A percentile compares a stretch with the other conserved stretches of the same genome.
phyloP scores from a whole-genome alignment of 2,329 filamentous ascomycete genomes.

The Epichloe scottii region DNA sequence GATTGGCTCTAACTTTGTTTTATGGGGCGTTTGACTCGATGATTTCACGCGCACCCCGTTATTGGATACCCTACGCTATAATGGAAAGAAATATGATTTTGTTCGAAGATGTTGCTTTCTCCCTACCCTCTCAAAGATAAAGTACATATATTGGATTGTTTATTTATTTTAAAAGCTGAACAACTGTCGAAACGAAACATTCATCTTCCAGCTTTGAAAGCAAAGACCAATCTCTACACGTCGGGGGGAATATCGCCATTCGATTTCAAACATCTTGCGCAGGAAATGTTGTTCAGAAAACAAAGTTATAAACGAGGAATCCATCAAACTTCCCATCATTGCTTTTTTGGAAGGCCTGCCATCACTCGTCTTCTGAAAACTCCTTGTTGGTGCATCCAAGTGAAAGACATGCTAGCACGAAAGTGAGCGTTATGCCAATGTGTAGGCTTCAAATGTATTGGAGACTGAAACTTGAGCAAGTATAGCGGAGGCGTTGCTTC shows the following conservation, averaged over 20 bases:
- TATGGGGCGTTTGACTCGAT: no score
- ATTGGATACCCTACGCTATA: no score
- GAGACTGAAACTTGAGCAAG: neutral
- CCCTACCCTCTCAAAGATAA: no score
- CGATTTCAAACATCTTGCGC: neutral
- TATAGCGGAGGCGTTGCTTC: neutral
- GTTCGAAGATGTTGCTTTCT: no score
- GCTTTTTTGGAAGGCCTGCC: neutral
- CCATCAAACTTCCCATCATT: neutral
- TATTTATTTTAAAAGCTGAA: no score
- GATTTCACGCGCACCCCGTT: no score
- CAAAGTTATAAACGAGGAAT: neutral
- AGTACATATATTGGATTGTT: no score
- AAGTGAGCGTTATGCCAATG: neutral
- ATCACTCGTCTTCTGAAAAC: neutral
- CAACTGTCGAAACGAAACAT: no score
- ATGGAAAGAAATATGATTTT: no score
- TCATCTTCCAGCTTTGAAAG: no score
- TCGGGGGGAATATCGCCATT: neutral
- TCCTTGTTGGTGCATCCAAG: neutral
- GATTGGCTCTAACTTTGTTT: neutral
- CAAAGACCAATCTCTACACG: neutral
- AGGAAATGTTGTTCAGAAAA: neutral
- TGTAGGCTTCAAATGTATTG: neutral
- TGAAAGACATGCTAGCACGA: neutral